Evolutionary conservation across 192 early-diverging fungal species (phyloP), one percentile per base, ranked within the genome.

Genomic region (Podochytrium sp.): DNA sequence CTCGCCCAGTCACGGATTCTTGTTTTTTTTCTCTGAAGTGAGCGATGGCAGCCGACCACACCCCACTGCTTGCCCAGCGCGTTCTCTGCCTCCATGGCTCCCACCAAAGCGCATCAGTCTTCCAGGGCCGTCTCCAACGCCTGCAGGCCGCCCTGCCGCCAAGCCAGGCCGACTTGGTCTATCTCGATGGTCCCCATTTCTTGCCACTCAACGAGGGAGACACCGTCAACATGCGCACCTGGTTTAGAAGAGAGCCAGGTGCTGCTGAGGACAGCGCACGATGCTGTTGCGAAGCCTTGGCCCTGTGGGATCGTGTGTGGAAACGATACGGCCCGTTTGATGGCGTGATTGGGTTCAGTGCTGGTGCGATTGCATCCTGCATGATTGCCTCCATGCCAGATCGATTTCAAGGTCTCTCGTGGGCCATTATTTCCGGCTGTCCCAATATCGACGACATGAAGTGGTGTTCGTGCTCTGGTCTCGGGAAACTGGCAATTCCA

Each of bases 21-120:
- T n/a, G n/a, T n/a, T n/a, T n/a, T n/a, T n/a, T n/a, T n/a, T n/a
- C n/a, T n/a, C n/a, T n/a, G n/a, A n/a, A n/a, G n/a, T n/a, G n/a
- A n/a, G n/a, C n/a, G n/a, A n/a, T n/a, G n/a, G n/a, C 43, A 20
- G 43, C 43, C n/a, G 43, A 47, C 43, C 10, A 10, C 12, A 47
- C 10, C 43, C 12, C 43, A 47, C 43, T 47, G n/a, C 43, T 57
- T 57, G 18, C 29, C 29, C 72, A 25, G n/a, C 72, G 72, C 23
- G 35, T 76, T 43, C 59, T 76, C 16, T 40, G 40, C 42, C 65
- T 76, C 2, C 75, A 76, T 42, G 75, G 75, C 30, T 47, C 39
- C 38, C 66, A 27, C 18, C 75, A 76, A 59, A 59, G 55, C 14
- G 56, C 66, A 3, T 18, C 16, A 14, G 49, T 76, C 56, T 62